Base-by-base conservation (phyloP, 2,329 filamentous ascomycete species). In the Botrytis deweyae region DNA sequence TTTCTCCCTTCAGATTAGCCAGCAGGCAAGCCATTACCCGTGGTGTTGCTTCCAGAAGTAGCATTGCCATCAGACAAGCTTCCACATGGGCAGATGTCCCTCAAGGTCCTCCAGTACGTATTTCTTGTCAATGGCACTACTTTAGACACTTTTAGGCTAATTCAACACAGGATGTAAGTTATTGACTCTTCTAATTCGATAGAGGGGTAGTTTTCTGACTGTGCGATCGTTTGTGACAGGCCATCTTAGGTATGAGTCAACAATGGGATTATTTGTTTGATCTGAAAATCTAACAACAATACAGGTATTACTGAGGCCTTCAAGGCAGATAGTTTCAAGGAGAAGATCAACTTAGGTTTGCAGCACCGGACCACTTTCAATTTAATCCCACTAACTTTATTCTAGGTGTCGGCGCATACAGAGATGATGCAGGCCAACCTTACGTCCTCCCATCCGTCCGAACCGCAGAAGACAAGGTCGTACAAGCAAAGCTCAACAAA, bases 291-390 rank as follows among this genome's bases (percentile, higher is more conserved):
- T 80, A 81, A 81, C 75, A 73, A 33, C 46, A 68, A 71, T 70
- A 36, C 78, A 91, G 92, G 93, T 83, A 94, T 99, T 86, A 98
- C 96, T 77, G 96, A 99, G 87, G 96, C 96, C 76, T 99, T 96
- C 92, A 99, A 98, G 89, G 95, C 95, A 84, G 96, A 99, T 84
- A 89, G 87, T 81, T 95, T 97, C 85, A 87, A 90, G 77, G 90
- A 97, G 87, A 99, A 98, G 91, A 98, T 99, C 88, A 98, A 98
- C 87, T 87, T 99, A 76, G 96, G 93, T 92, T 86, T 81, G 88
- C 77, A 20, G 29, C n/a, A 40, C 63, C 22, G n/a, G 49, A 72
- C 38, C 52, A 1, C 63, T 55, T 44, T 40, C 64, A 61, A 75
- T 74, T 71, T 52, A 66, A 25, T 68, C 63, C 59, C 67, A 71